phyloP scores from a whole-genome alignment of 768 basidiomycete genomes.

The Panaeolus cyanescens region DNA sequence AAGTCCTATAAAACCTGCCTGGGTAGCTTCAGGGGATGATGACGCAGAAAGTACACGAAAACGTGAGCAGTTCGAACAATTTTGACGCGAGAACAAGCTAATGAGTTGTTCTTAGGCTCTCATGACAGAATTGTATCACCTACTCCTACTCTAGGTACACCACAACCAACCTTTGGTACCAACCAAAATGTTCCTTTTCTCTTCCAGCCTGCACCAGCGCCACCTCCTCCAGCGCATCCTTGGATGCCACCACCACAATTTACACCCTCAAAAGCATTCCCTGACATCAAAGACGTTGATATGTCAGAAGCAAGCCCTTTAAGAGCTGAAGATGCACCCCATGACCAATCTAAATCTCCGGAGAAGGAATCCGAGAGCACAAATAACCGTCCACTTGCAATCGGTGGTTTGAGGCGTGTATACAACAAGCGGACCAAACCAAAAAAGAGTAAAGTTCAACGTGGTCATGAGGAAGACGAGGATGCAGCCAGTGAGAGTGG shows the following conservation, averaged over 20 bases:
- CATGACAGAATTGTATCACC: slow-evolving; percentile 42
- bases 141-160: slow-evolving; percentile 38
- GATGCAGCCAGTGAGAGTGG: slow-evolving; percentile 54
- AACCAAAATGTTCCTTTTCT: slow-evolving; percentile 75
- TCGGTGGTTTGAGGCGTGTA: slow-evolving; percentile 66
- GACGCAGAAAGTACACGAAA: slow-evolving; percentile 62
- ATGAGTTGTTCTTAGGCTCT: slow-evolving; percentile 29
- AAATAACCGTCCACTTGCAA: slow-evolving; percentile 54
- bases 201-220: slow-evolving; percentile 45
- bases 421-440: slow-evolving; percentile 59
- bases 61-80: slow-evolving; percentile 47
- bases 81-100: slow-evolving; percentile 5
- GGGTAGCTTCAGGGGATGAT: slow-evolving; percentile 44
- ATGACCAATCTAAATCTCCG: slow-evolving; percentile 25
- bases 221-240: slow-evolving; percentile 52
- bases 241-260: slow-evolving; percentile 70
- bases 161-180: slow-evolving; percentile 56
- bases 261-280: slow-evolving; percentile 62
- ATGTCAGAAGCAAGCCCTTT: slow-evolving; percentile 72
- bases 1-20: slow-evolving; percentile 55
- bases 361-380: slow-evolving; percentile 36
- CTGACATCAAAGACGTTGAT: slow-evolving; percentile 68
- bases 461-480: slow-evolving; percentile 34
- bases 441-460: slow-evolving; percentile 23
- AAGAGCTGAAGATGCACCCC: slow-evolving; percentile 24